A percentile compares a stretch with the other conserved stretches of the same genome.
Conservation (phyloP, 2,329 filamentous ascomycete species). For the Ambrosiella beaveri region DNA sequence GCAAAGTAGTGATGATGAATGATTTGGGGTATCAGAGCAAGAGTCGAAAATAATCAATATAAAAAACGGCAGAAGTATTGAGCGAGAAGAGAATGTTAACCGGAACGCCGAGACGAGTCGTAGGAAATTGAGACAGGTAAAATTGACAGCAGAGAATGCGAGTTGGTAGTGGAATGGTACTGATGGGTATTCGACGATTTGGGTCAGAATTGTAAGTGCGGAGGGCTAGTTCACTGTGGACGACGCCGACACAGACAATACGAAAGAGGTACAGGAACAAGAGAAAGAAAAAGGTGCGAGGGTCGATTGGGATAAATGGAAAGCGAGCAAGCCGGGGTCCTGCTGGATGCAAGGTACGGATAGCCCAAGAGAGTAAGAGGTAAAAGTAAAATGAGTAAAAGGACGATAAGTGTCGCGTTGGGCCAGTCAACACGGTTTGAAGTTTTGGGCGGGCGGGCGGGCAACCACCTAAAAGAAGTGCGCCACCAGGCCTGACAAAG, state of each 20-base stretch:
- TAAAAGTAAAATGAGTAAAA: background rate
- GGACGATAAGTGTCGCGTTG: background rate
- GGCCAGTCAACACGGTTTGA: background rate
- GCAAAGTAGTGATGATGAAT: background rate
- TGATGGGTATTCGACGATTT: background rate
- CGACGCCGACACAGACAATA: background rate
- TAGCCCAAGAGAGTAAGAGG: background rate
- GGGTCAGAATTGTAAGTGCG: background rate
- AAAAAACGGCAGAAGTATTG: background rate
- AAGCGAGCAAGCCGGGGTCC: background rate
- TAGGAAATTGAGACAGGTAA: background rate
- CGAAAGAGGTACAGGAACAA: background rate
- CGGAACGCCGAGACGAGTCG: background rate
- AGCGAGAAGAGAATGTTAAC: background rate
- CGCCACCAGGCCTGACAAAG: background rate
- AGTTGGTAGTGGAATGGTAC: background rate
- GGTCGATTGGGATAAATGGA: background rate
- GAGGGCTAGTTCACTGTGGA: background rate
- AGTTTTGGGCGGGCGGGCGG: background rate
- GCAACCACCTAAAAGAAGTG: background rate
- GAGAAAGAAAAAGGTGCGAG: background rate
- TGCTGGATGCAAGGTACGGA: background rate
- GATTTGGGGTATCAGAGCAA: conserved; percentile 1
- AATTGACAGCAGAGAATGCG: background rate
- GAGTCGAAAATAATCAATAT: background rate